These are phyloP conservation scores for Teratosphaeria pseudoeucalypti DNA, from an alignment of 2,329 filamentous ascomycete species.

Conservation along the genomic window DNA sequence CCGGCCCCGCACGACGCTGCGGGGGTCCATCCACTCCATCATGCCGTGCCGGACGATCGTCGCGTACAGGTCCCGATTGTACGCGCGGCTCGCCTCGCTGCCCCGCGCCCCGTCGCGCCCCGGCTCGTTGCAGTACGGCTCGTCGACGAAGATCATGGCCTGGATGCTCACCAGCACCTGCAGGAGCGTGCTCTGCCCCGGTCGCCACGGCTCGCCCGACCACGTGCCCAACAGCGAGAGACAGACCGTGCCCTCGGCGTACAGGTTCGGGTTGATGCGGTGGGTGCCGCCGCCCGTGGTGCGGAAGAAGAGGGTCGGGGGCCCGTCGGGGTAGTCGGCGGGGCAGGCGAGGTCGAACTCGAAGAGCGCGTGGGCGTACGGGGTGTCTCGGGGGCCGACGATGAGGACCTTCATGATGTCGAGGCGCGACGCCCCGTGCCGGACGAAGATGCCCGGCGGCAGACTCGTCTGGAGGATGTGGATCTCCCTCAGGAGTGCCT, in stretches of 20 bases:
- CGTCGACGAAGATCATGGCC: slow-evolving; percentile 45
- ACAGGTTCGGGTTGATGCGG: slow-evolving; percentile 51
- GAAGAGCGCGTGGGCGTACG: slow-evolving; percentile 51
- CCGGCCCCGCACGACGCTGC: background rate
- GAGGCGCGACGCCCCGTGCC: slow-evolving; percentile 46
- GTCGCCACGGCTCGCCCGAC: slow-evolving; percentile 46
- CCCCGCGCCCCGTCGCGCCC: background rate
- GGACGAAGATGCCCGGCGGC: slow-evolving; percentile 46
- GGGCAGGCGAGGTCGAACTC: slow-evolving; percentile 46
- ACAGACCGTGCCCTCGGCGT: slow-evolving; percentile 45
- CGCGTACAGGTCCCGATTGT: slow-evolving; percentile 19
- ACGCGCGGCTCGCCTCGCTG: slow-evolving; percentile 4
- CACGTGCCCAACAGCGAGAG: slow-evolving; percentile 50
- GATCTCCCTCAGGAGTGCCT: slow-evolving; percentile 43
- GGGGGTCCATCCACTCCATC: slow-evolving; percentile 17
- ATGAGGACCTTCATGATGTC: slow-evolving; percentile 49
- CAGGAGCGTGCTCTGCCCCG: slow-evolving; percentile 42
- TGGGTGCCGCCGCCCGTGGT: slow-evolving; percentile 38
- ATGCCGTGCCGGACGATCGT: slow-evolving; percentile 25
- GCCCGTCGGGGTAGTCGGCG: slow-evolving; percentile 36
- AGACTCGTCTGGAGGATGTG: slow-evolving; percentile 39
- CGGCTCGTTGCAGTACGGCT: slow-evolving; percentile 48
- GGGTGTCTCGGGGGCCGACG: slow-evolving; percentile 46
- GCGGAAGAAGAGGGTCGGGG: slow-evolving; percentile 45
- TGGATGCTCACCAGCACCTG: slow-evolving; percentile 47